Evolutionary conservation across 164 flowering plant species (phyloP), one percentile per base, ranked within the genome.

Genomic region (Litsea cubeba): DNA sequence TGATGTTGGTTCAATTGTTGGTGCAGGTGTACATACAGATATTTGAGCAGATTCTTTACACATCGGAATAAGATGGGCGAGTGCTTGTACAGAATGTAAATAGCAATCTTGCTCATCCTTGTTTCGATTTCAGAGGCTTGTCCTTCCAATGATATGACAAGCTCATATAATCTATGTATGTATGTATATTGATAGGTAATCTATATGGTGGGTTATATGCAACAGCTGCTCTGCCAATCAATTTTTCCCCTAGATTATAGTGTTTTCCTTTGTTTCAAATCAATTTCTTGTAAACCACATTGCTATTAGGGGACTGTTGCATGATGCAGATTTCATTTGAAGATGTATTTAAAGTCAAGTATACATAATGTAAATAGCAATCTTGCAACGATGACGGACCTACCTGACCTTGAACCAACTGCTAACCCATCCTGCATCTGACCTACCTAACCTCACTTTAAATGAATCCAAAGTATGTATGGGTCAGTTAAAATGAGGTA

Each of bases 1-100:
- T 40, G 51, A 57, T 25, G 30, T 64, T 62, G 23, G 8, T 35
- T 3, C 54, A 10, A 60, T 72, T 23, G 25, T 67, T 66, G 72
- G 64, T 79, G 82, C 87, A 84, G 87, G 81, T 81, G 85, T 84
- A 82, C 83, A 82, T 84, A 82, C 83, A 82, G 78, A 65, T 66
- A 66, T 66, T 64, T 64, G 76, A 76, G 50, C 69, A 69, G 75
- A 76, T 76, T 76, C 62, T 72, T 76, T 57, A 20, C 18, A 57
- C 40, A 10, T 14, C 18, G 26, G 25, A 58, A 66, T 35, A 30
- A 40, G 12, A 65, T n/a, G 69, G 40, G 17, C n/a, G n/a, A 54
- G n/a, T 54, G 22, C 15, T 18, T 76, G 74, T 73, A 77, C 73
- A 73, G 1, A 50, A 69, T 77, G 71, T 68, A 77, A 62, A 68